Percentiles rank a stretch among this genome's conserved stretches.
Evolutionary conservation across 495 filamentous ascomycete genomes (phyloP).

Genomic region (Aspergillus sclerotioniger): DNA sequence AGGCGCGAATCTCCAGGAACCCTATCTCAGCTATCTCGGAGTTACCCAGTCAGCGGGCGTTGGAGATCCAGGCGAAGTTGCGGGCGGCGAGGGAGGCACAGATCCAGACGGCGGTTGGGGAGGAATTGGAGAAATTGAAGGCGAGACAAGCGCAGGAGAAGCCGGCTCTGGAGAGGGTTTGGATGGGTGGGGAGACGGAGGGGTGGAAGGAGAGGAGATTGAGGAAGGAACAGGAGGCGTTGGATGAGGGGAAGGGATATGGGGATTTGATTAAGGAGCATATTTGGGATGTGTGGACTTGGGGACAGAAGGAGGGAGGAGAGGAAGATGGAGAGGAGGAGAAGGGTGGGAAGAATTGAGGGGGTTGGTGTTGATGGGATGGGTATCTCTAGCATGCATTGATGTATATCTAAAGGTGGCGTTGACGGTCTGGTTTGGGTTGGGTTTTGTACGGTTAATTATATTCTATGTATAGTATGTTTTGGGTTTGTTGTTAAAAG

Average conservation of each 20-base stretch:
- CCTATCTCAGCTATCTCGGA: constrained; percentile 12
- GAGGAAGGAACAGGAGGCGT: constrained; percentile 65
- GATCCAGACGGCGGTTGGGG: constrained; percentile 26
- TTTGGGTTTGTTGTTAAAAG: too few relatives aligned
- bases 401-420: too few relatives aligned
- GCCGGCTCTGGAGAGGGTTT: constrained; percentile 53
- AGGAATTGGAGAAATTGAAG: constrained; percentile 43
- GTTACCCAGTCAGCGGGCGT: constrained; percentile 55
- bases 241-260: constrained; percentile 79
- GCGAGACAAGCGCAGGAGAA: constrained; percentile 35
- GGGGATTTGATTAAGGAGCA: constrained; percentile 78
- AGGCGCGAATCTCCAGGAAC: constrained; percentile 14
- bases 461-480: too few relatives aligned
- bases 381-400: neutral
- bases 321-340: constrained; percentile 24
- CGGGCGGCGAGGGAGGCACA: constrained; percentile 37
- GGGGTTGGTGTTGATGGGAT: neutral
- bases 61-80: constrained; percentile 47
- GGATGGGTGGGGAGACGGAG: constrained; percentile 62
- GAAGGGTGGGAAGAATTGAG: neutral
- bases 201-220: constrained; percentile 74
- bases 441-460: too few relatives aligned
- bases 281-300: constrained; percentile 78
- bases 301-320: constrained; percentile 37
- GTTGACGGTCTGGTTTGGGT: too few relatives aligned